These are phyloP conservation scores for Sporothrix variecibatus DNA, from an alignment of 2,329 filamentous ascomycete species.

Conservation along the genomic window DNA sequence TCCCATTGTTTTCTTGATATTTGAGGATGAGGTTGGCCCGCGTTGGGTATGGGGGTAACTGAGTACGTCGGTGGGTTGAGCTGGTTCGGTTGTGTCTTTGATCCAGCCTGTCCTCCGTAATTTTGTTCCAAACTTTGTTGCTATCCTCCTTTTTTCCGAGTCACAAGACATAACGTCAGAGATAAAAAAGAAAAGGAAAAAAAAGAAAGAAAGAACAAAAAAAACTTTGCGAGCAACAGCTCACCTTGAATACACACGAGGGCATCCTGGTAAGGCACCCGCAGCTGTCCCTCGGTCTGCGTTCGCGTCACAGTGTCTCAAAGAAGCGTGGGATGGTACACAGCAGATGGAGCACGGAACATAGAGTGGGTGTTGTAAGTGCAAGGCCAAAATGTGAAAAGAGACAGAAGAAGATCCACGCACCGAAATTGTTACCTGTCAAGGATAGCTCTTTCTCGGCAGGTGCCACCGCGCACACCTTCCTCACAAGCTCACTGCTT, in stretches of 20 bases:
- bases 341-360: neutral
- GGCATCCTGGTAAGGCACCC: neutral
- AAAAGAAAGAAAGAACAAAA: no score
- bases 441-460: neutral
- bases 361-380: neutral
- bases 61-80: neutral
- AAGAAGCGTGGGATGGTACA: neutral
- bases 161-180: neutral
- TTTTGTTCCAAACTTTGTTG: neutral
- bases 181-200: no score
- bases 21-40: neutral
- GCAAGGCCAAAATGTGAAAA: neutral
- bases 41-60: neutral
- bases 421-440: neutral
- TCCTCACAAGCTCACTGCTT: neutral
- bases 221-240: neutral
- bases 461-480: constrained; percentile 10
- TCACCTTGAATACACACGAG: neutral
- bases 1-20: neutral
- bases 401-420: neutral
- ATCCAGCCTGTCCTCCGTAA: neutral
- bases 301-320: neutral
- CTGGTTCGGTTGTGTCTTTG: neutral
- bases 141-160: neutral
- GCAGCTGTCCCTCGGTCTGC: neutral